Evolutionary conservation across 192 early-diverging fungal genomes (phyloP), one percentile per base, ranked within the genome.

Genomic region (Paraglomus brasilianum): DNA sequence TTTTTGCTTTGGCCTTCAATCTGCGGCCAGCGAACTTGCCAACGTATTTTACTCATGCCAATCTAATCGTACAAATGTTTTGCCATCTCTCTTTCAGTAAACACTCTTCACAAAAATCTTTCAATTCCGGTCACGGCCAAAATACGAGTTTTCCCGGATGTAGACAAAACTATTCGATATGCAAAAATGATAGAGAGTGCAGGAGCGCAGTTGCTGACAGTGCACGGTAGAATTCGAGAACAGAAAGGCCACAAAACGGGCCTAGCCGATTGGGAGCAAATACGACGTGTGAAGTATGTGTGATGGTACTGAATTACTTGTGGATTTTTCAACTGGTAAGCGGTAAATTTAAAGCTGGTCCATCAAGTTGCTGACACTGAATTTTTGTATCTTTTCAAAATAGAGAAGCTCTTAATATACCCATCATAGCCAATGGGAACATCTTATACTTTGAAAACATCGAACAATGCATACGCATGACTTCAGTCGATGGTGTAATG

Each of bases 401-500:
- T n/a, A 69, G 53, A 19, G 42, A 55, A 69, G 53, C 19, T 92
- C 55, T 62, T 41, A 60, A 71, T 24, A 63, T 99, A 0, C 97
- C 97, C 0, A 94, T 99, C 9, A 84, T 98, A 80, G 95, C 95
- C 57, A 99, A 99, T 69, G 97, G 97, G n/a, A 97, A 99, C 69
- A 94, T 99, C 48, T 79, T 96, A 17, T 98, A 97, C 71, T 79
- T 80, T 24, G 92, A 97, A 76, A 96, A 99, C 59, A 81, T 97
- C 40, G 85, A 91, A 61, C 73, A 83, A 4, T 97, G 95, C 56
- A 60, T 98, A 1, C 85, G 89, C 11, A 72, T 75, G n/a, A 99
- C 96, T 8, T 91, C 91, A 10, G 91, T 84, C 30, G 95, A 93
- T 66, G 97, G 94, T 24, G 92, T 98, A 49, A 99, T 99, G 97